These are phyloP conservation scores for Laetiporus sulphureus DNA, from an alignment of 1,284 basidiomycete genomes.

Conservation along the genomic window DNA sequence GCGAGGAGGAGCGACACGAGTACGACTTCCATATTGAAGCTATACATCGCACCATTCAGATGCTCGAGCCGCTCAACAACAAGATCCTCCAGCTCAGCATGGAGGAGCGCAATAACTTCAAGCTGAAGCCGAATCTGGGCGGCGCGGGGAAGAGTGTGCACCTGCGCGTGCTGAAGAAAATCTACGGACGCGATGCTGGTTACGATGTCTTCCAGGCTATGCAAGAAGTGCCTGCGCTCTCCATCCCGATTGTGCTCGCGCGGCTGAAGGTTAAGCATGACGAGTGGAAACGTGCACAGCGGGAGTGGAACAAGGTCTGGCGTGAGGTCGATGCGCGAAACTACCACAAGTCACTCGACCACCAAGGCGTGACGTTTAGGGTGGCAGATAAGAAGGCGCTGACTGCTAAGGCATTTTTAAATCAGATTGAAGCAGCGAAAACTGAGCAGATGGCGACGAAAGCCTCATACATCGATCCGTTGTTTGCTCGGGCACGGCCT, in stretches of 20 bases:
- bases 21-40: slow-evolving; percentile 99
- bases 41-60: slow-evolving; percentile 86
- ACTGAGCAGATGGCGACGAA: slow-evolving; percentile 83
- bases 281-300: slow-evolving; percentile 98
- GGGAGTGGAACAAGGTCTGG: slow-evolving; percentile 99
- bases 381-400: slow-evolving; percentile 88
- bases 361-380: slow-evolving; percentile 91
- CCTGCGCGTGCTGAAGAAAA: slow-evolving; percentile 93
- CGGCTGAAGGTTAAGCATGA: slow-evolving; percentile 96
- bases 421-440: slow-evolving; percentile 84
- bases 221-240: slow-evolving; percentile 89
- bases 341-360: slow-evolving; percentile 90
- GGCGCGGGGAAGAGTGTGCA: slow-evolving; percentile 91
- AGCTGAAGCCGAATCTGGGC: slow-evolving; percentile 87
- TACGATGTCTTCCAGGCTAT: slow-evolving; percentile 86
- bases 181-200: slow-evolving; percentile 87
- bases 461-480: slow-evolving; percentile 69
- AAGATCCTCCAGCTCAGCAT: slow-evolving; percentile 79
- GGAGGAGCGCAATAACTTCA: slow-evolving; percentile 82
- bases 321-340: slow-evolving; percentile 93
- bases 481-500: slow-evolving; percentile 65
- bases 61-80: slow-evolving; percentile 89
- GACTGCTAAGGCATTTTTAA: slow-evolving; percentile 78
- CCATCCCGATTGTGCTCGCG: slow-evolving; percentile 89
- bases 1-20: slow-evolving; percentile 97